Base-by-base conservation (phyloP, 805 yeast genomes). In the Candida quercuum region DNA sequence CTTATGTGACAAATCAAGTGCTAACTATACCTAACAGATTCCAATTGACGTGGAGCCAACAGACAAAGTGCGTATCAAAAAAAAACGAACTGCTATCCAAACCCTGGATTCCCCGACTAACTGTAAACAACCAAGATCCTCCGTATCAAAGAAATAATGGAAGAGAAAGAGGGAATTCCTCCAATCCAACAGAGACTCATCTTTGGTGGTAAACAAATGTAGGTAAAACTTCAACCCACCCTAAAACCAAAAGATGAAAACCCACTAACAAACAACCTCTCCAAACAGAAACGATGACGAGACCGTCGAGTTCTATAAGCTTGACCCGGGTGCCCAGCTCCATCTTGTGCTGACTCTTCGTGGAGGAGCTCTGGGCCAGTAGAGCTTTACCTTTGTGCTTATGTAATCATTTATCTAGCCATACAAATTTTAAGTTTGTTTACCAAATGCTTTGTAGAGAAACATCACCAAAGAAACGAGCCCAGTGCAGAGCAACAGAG, bases 121-220 rank as follows among this genome's bases (percentile, higher is more conserved):
- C 56, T 15, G 39, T 57, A 32, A 57, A 64, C 2, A 59, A 56
- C 5, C 59, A 54, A 48, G 74, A 68, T 86, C 41, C 72, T 77
- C 43, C 76, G 82, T 34, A 78, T 91, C 62, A 91, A 91, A 62
- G 97, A 91, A 57, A 75, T 83, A 57, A 77, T 91, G 66, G 98
- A 93, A 60, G 96, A 91, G 56, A 86, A 86, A 52, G 98, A 91
- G 59, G 99, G 98, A 2, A 91, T 91, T 39, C 96, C 98, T 3
- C 97, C 98, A 10, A 78, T 85, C 22, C 99, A 91, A 64, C 99
- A 93, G 63, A 76, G 96, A 49, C 76, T 91, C 47, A 81, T 91
- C 52, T 87, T 75, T 63, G 80, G 84, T 39, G 99, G 99, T 16
- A 85, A 86, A 49, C 97, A 91, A 66, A 74, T 91, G 82, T 76